A percentile compares a stretch with the other conserved stretches of the same genome.
These are phyloP conservation scores for Atractiella rhizophila DNA, from an alignment of 768 basidiomycete species.

Conservation along the genomic window DNA sequence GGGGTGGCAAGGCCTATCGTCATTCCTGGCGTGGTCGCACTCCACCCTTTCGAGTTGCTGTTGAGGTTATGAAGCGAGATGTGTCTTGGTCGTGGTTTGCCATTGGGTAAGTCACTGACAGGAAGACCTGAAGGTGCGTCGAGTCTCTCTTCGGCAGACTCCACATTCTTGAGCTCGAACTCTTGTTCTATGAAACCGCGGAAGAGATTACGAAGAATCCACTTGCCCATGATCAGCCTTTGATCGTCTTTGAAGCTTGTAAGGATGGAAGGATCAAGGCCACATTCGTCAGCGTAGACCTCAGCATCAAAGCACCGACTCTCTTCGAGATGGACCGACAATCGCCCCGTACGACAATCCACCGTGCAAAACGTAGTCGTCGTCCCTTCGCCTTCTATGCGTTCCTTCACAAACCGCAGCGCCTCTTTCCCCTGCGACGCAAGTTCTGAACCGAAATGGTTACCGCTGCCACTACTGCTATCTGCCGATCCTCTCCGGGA, in stretches of 20 bases:
- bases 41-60: background rate
- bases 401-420: slow-evolving; percentile 59
- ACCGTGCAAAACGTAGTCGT: slow-evolving; percentile 55
- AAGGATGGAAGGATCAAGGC: slow-evolving; percentile 15
- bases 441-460: background rate
- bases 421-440: slow-evolving; percentile 29
- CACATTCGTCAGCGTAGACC: slow-evolving; percentile 68
- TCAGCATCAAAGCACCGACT: slow-evolving; percentile 68
- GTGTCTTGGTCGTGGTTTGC: background rate
- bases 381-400: slow-evolving; percentile 85
- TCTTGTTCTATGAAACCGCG: slow-evolving; percentile 15
- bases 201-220: slow-evolving; percentile 16
- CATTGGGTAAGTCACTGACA: background rate
- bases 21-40: slow-evolving; percentile 13
- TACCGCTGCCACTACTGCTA: no score
- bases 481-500: background rate
- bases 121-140: slow-evolving; percentile 9
- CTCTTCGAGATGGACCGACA: slow-evolving; percentile 68
- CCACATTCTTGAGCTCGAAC: slow-evolving; percentile 1
- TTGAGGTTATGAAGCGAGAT: background rate
- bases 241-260: slow-evolving; percentile 48
- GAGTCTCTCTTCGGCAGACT: background rate
- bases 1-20: slow-evolving; percentile 36
- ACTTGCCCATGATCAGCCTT: slow-evolving; percentile 35
- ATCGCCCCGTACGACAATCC: slow-evolving; percentile 67